Conservation (phyloP, 1,284 basidiomycete genomes). For the Rhodotorula mucilaginosa region DNA sequence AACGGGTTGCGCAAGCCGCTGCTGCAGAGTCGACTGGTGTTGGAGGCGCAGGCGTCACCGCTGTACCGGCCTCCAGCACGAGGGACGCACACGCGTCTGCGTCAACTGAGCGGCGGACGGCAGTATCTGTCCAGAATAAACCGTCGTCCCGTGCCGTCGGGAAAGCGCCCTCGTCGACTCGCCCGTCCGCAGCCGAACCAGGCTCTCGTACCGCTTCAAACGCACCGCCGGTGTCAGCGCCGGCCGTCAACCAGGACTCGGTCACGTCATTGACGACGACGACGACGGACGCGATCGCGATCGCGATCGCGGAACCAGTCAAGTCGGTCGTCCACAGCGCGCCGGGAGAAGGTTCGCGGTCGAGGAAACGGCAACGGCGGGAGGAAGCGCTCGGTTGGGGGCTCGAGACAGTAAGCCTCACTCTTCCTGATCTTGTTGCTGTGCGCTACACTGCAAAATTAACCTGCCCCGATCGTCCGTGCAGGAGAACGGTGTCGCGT, state of each 20-base stretch:
- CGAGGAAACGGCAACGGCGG: slow-evolving; percentile 4
- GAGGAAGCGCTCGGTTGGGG: slow-evolving; percentile 10
- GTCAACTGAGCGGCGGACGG: too few relatives aligned
- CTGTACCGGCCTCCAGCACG: too few relatives aligned
- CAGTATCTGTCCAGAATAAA: too few relatives aligned
- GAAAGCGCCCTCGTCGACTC: too few relatives aligned
- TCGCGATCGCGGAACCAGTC: neutral
- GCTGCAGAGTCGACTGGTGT: too few relatives aligned
- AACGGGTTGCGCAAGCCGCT: too few relatives aligned
- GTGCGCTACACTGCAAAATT: neutral
- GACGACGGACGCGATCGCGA: neutral
- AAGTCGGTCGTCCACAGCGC: neutral
- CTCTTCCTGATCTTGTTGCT: neutral
- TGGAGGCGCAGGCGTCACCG: too few relatives aligned
- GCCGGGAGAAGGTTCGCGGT: neutral
- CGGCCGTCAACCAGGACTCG: neutral
- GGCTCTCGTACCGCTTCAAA: too few relatives aligned
- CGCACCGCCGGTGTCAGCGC: too few relatives aligned
- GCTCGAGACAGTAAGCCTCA: neutral
- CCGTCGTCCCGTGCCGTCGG: too few relatives aligned
- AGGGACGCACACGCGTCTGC: too few relatives aligned
- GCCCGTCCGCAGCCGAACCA: too few relatives aligned
- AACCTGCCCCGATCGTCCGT: neutral
- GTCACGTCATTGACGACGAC: neutral
- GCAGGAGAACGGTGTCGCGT: neutral